phyloP scores from a whole-genome alignment of 495 filamentous ascomycete genomes.

The Lentithecium fluviatile region DNA sequence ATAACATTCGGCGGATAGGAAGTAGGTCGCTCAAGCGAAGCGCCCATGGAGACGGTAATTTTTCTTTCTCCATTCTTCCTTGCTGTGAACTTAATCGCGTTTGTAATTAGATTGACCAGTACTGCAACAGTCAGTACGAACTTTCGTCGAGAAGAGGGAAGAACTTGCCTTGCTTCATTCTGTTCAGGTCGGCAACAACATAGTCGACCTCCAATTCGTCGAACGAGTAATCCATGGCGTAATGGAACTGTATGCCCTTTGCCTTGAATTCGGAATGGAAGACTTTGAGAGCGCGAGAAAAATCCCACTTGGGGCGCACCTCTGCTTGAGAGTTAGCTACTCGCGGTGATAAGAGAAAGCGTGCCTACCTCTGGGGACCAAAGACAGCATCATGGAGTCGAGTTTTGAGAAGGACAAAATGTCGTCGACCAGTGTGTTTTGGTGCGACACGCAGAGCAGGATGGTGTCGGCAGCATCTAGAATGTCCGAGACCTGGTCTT shows the following conservation, averaged over 20 bases:
- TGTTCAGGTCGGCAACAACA: slow-evolving; percentile 39
- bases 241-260: slow-evolving; percentile 38
- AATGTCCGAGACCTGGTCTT: slow-evolving; percentile 26
- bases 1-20: slow-evolving; percentile 42
- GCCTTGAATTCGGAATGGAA: slow-evolving; percentile 42
- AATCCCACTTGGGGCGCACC: slow-evolving; percentile 34
- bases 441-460: slow-evolving; percentile 40
- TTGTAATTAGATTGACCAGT: slow-evolving; percentile 43
- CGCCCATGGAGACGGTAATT: slow-evolving; percentile 37
- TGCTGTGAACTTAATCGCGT: slow-evolving; percentile 45
- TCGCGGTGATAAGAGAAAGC: neutral
- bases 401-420: slow-evolving; percentile 44
- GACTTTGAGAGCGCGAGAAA: slow-evolving; percentile 39
- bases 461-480: slow-evolving; percentile 41
- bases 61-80: slow-evolving; percentile 34
- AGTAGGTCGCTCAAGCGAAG: slow-evolving; percentile 35
- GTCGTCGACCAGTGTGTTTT: slow-evolving; percentile 44
- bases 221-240: slow-evolving; percentile 39
- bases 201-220: slow-evolving; percentile 34
- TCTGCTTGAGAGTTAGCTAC: neutral
- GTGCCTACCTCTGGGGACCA: slow-evolving; percentile 32
- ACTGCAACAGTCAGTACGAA: slow-evolving; percentile 19
- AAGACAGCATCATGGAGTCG: slow-evolving; percentile 43
- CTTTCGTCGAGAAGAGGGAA: neutral
- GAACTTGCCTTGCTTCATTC: slow-evolving; percentile 36